Evolutionary conservation across 768 basidiomycete species (phyloP), one percentile per base, ranked within the genome.

Genomic region (Suillus subalutaceus): DNA sequence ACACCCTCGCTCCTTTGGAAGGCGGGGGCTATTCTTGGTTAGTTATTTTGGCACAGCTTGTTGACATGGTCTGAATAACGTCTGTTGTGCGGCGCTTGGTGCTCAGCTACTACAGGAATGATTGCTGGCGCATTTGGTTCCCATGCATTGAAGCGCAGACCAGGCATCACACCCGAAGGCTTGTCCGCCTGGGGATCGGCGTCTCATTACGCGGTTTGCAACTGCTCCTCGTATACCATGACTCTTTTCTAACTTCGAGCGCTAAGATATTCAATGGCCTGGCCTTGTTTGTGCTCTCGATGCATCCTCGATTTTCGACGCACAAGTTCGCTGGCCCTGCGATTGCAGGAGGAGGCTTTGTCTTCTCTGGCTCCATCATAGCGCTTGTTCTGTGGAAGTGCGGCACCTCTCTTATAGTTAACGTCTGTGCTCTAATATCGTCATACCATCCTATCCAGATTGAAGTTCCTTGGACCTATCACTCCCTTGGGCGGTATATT

Each of bases 321-420:
- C 88, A 91, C 71, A 78, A 81, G 12, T 91, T 91, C 71, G 86
- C 90, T 32, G 90, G 88, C 6, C 88, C 87, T 3, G 89, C 90
- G 2, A 88, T 92, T 63, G 79, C 84, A 7, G 76, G 76, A 1
- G 90, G 91, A 2, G 78, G 84, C 0, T 57, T 82, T 1, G 53
- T 91, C 4, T 91, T 92, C 73, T 91, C 90, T 6, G 84, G 85
- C 2, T 86, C 85, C 67, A 88, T 91, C 71, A 79, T 87, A 69
- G 77, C 79, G 0, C 78, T 90, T 35, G 83, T 88, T 46, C 71
- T 90, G 52, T 80, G 79, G 46, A 74, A 79, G 87, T 82, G 59
- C 62, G 78, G 64, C 20, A 30, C 18, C 16, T 35, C 38, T 69
- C 18, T 65, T 15, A 16, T 16, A 20, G 5, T 52, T 43, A 10